A percentile compares a stretch with the other conserved stretches of the same genome.
Conservation (phyloP, 1,284 basidiomycete species). For the Microbotryum violaceum region DNA sequence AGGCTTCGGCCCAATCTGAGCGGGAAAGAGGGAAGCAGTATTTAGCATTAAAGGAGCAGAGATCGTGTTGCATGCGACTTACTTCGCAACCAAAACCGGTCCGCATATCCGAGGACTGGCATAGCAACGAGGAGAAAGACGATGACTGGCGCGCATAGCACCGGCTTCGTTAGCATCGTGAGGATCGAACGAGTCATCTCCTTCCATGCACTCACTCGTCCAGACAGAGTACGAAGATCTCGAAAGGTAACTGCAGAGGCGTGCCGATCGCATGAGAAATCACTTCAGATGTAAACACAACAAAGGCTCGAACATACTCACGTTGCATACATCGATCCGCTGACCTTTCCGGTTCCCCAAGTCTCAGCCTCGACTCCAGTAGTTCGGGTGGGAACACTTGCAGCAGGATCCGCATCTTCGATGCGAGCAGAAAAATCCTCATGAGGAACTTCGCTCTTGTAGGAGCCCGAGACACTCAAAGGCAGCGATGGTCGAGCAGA, state of each 20-base stretch:
- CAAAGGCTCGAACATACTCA: background rate
- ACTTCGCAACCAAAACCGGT: conserved; percentile 24
- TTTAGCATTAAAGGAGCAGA: too few relatives aligned
- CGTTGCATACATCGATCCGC: conserved; percentile 16
- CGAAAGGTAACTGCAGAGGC: conserved; percentile 18
- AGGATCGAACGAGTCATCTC: too few relatives aligned
- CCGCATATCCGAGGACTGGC: conserved; percentile 15
- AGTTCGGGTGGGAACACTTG: too few relatives aligned
- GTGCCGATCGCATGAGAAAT: too few relatives aligned
- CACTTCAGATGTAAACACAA: too few relatives aligned
- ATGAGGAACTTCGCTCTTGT: too few relatives aligned
- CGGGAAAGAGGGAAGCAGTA: background rate
- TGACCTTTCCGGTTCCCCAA: conserved; percentile 23
- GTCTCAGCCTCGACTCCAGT: conserved; percentile 8
- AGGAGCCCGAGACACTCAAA: too few relatives aligned
- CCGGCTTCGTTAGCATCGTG: too few relatives aligned
- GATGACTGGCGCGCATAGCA: background rate
- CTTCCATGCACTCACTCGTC: background rate
- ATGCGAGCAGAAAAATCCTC: too few relatives aligned
- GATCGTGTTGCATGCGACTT: background rate
- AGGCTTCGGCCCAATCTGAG: conserved; percentile 24
- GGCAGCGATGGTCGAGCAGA: background rate
- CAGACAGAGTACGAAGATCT: conserved; percentile 15
- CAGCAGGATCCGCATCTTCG: too few relatives aligned
- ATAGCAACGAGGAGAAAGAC: conserved; percentile 12